Evolutionary conservation across 2,329 filamentous ascomycete genomes (phyloP), one percentile per base, ranked within the genome.

Genomic region (Dactylonectria estremocensis): DNA sequence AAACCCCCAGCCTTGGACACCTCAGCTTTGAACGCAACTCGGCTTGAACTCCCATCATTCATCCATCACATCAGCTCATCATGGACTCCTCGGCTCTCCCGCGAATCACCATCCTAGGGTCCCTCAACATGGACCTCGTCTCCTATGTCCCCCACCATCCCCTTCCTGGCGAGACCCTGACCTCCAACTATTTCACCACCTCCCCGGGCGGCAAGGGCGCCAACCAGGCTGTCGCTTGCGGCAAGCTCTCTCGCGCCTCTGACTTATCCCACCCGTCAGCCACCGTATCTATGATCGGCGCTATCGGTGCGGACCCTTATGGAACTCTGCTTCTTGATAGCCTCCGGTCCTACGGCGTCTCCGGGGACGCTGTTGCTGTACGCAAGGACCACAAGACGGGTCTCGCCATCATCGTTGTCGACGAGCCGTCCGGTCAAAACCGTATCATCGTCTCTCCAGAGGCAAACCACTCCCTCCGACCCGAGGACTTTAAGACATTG

Each of bases 151-250:
- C 93, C 5, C 93, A 95, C 70, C 90, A 97, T 70, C 95, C 96
- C 1, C 84, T 87, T 1, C 91, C 92, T 1, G 96, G 95, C 72
- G 95, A 99, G 83, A 98, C 95, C 3, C 87, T 98, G 58, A 95
- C 93, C 2, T 89, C 94, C 54, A 90, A 85, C 71, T 90, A 90
- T 20, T 97, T 97, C 83, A 88, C 88, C 77, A 94, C 92, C 40
- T 95, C 93, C 49, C 91, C 93, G 33, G 96, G 95, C 75, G 95
- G 96, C 64, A 99, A 99, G 83, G 95, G 95, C 71, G 95, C 95
- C 68, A 98, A 98, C 84, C 95, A 98, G 84, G 95, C 95, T 67
- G 93, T 97, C 63, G 94, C 95, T 24, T 95, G 92, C 82, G 93
- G 92, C 57, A 93, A 95, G 70, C 89, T 97, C 57, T 96, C 93